Conservation (phyloP, 1,139 yeast species). For the Scheffersomyces lignicola region DNA sequence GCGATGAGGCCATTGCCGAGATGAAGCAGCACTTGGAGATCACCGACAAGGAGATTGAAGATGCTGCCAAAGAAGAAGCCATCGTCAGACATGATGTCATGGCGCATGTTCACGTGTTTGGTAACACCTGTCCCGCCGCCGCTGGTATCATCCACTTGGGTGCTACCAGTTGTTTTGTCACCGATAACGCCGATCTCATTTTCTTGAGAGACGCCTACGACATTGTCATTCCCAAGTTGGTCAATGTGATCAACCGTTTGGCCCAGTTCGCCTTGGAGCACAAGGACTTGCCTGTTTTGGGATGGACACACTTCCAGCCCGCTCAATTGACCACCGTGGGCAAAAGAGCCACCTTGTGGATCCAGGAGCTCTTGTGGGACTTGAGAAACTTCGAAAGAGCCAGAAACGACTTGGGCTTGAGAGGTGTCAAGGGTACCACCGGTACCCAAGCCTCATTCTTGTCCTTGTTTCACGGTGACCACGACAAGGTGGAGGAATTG, state of each 20-base stretch:
- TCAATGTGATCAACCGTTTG: slow-evolving; percentile 90
- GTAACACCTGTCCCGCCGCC: slow-evolving; percentile 90
- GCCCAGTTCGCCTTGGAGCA: slow-evolving; percentile 84
- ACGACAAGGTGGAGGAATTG: slow-evolving; percentile 89
- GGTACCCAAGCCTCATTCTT: slow-evolving; percentile 98
- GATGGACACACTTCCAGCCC: slow-evolving; percentile 99
- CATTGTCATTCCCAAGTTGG: slow-evolving; percentile 87
- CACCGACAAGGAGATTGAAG: slow-evolving; percentile 89
- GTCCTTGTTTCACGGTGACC: slow-evolving; percentile 93
- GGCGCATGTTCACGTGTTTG: slow-evolving; percentile 98
- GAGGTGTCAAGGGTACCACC: slow-evolving; percentile 99
- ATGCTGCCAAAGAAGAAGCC: slow-evolving; percentile 91
- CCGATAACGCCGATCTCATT: slow-evolving; percentile 97
- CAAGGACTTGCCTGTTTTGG: slow-evolving; percentile 95
- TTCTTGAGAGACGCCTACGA: slow-evolving; percentile 96
- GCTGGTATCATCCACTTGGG: slow-evolving; percentile 98
- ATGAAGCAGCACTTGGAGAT: slow-evolving; percentile 75
- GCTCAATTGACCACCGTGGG: slow-evolving; percentile 99
- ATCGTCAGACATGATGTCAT: slow-evolving; percentile 98
- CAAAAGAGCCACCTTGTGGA: slow-evolving; percentile 96
- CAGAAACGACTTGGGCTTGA: slow-evolving; percentile 90
- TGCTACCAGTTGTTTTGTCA: slow-evolving; percentile 96
- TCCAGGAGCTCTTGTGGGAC: slow-evolving; percentile 98
- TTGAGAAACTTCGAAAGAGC: slow-evolving; percentile 94
- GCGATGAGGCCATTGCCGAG: slow-evolving; percentile 89